Evolutionary conservation across 1,284 basidiomycete genomes (phyloP).

Genomic region (Hymenochaete sp.): DNA sequence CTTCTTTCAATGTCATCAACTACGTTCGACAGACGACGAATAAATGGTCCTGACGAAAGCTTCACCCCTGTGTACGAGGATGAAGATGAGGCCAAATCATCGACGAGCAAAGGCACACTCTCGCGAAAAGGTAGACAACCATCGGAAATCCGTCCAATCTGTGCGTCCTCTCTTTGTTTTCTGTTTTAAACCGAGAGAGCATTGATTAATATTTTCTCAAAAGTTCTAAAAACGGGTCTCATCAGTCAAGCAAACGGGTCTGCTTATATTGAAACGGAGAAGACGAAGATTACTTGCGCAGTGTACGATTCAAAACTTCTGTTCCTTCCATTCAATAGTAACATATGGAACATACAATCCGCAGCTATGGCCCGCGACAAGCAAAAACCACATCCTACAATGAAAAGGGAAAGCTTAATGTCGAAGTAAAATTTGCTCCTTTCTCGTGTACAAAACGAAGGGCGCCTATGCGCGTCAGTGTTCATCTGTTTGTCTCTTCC

Average conservation of each 20-base stretch:
- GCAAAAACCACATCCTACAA: conserved; percentile 72
- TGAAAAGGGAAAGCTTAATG: conserved; percentile 82
- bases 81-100: conserved; percentile 21
- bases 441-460: conserved; percentile 75
- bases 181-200: background rate
- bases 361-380: conserved; percentile 91
- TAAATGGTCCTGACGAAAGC: conserved; percentile 83
- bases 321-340: background rate
- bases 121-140: conserved; percentile 43
- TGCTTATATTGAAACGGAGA: conserved; percentile 86
- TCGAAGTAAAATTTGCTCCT: conserved; percentile 95
- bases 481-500: conserved; percentile 6
- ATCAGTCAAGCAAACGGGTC: conserved; percentile 92
- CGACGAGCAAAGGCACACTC: conserved; percentile 27
- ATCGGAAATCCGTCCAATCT: conserved; percentile 73
- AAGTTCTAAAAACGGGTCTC: conserved; percentile 84
- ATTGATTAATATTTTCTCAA: conserved; percentile 1
- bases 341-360: conserved; percentile 15
- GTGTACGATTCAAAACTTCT: conserved; percentile 49
- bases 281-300: conserved; percentile 89
- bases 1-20: conserved; percentile 35
- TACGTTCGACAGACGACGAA: conserved; percentile 74
- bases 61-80: conserved; percentile 51
- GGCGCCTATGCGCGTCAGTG: conserved; percentile 77
- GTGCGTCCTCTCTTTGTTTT: conserved; percentile 39